A percentile compares a stretch with the other conserved stretches of the same genome.
phyloP scores from a whole-genome alignment of 257 asterid species.

The Nicotiana knightiana region DNA sequence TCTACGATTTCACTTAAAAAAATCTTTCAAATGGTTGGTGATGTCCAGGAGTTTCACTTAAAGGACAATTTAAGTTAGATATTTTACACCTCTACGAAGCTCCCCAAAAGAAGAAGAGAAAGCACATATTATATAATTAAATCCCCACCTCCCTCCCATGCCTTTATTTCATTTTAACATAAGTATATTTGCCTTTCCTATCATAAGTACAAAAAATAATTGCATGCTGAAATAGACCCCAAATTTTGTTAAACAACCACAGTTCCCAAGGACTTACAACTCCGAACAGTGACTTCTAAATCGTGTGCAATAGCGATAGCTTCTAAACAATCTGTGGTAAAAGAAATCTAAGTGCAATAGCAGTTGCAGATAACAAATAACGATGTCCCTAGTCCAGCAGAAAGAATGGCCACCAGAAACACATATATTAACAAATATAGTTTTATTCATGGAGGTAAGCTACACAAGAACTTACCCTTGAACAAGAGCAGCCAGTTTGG shows the following conservation, averaged over 20 bases:
- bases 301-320: not conserved
- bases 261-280: not conserved
- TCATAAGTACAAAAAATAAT: not conserved
- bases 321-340: not conserved
- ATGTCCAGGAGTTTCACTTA: not conserved
- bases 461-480: conserved; percentile 52
- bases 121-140: not conserved
- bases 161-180: no score
- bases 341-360: not conserved
- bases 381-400: not conserved
- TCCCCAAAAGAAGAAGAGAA: not conserved
- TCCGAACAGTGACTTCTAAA: not conserved
- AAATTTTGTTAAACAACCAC: not conserved
- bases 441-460: not conserved
- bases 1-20: not conserved
- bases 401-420: not conserved
- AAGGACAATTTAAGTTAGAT: not conserved
- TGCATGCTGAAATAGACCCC: not conserved
- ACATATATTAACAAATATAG: not conserved
- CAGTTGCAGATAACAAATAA: not conserved
- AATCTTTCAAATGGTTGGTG: not conserved
- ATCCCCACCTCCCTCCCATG: not conserved
- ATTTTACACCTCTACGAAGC: not conserved
- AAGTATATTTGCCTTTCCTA: not conserved
- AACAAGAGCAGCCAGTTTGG: conserved; percentile 77